Evolutionary conservation across 805 yeast species (phyloP), one percentile per base, ranked within the genome.

Genomic region (Candida arabinofermentans): DNA sequence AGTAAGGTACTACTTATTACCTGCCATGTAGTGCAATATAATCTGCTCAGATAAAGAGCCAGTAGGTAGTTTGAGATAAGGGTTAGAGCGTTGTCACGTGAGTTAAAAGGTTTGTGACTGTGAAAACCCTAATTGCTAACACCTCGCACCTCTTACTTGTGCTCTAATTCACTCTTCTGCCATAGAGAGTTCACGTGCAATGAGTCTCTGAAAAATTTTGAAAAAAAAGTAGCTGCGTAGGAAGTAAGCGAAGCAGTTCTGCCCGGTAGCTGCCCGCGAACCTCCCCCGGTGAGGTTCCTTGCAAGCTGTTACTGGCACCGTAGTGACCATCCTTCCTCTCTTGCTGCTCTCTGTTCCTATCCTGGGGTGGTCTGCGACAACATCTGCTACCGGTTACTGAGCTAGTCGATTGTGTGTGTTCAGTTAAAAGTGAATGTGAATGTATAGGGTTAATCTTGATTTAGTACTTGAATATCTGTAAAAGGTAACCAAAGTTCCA

Each of bases 401-500:
- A n/a, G n/a, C n/a, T n/a, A n/a, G n/a, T n/a, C n/a, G 29, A 16
- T 26, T 13, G 12, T 6, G n/a, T 8, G 8, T 26, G 19, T 18
- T 24, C 10, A 18, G 16, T 16, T 35, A 10, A 18, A 17, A 14
- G 13, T 12, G 19, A 22, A 12, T 12, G 16, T 16, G 10, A 5
- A 23, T 17, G 14, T 24, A 8, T 17, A 17, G 32, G 8, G 24
- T 4, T 24, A 8, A 3, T n/a, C n/a, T n/a, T n/a, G n/a, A n/a
- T n/a, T n/a, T n/a, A 14, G 17, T 18, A 16, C 16, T 13, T 5
- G 13, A 32, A 13, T 18, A 4, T 27, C 23, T 31, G 23, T 22
- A 19, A 36, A 34, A 34, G 34, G 39, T 30, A 44, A 40, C 49
- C 44, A 46, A 45, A 39, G 41, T 42, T 43, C 39, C 39, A 40